Conservation (phyloP, 192 early-diverging fungal species). For the Chytriomyces hyalinus region DNA sequence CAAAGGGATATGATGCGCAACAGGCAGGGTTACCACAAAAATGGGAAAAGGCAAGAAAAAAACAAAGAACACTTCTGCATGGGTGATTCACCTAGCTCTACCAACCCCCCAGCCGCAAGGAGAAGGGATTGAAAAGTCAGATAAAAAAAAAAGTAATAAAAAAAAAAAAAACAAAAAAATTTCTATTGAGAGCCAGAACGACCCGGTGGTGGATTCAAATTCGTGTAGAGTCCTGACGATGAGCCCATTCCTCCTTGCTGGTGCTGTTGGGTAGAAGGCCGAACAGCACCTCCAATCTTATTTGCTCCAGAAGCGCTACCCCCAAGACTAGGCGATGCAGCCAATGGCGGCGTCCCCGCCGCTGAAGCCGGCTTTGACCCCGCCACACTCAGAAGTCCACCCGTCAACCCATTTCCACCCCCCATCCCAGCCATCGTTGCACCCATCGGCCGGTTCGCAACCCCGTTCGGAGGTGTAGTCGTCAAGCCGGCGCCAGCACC, state of each 20-base stretch:
- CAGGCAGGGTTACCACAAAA: no score
- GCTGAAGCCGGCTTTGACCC: neutral
- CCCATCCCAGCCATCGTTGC: neutral
- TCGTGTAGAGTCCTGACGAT: neutral
- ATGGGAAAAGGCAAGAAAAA: neutral
- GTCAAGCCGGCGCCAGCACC: conserved; percentile 3
- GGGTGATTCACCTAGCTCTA: neutral
- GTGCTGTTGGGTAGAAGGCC: neutral
- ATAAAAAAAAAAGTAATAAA: no score
- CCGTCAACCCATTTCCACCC: no score
- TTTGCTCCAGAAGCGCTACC: neutral
- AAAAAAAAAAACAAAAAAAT: neutral
- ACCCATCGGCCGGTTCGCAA: neutral
- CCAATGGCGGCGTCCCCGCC: neutral
- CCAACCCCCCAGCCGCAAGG: no score
- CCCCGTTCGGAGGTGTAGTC: neutral
- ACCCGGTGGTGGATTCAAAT: neutral
- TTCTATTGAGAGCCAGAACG: neutral
- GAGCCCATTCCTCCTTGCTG: neutral
- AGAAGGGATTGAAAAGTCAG: no score
- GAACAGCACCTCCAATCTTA: neutral
- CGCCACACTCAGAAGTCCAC: neutral
- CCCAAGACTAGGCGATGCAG: neutral
- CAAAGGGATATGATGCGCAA: no score
- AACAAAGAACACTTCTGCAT: neutral